Evolutionary conservation across 2,329 filamentous ascomycete species (phyloP), one percentile per base, ranked within the genome.

Genomic region (Corinectria fuckeliana): DNA sequence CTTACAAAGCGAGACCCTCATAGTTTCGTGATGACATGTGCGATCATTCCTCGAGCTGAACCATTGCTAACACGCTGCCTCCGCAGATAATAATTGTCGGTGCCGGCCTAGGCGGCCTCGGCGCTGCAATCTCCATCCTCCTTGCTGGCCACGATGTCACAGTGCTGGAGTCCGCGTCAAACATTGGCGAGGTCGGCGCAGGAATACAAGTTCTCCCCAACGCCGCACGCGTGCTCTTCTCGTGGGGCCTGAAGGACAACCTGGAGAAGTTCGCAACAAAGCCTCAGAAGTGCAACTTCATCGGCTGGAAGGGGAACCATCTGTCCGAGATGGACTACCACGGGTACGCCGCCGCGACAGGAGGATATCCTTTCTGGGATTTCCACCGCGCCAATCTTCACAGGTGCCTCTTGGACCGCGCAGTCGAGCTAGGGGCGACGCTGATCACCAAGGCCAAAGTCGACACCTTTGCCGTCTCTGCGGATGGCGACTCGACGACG

Each of bases 361-460:
- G 66, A 25, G 61, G 63, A 0, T 61, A 62, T 32, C 80, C 80
- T 0, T 80, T 81, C 60, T 77, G 79, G 64, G 78, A 82, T 51
- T 72, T 82, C n/a, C 81, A 84, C 69, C 77, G 82, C 20, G 80
- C 80, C 36, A 79, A 82, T 63, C 78, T 82, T 32, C 78, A 82
- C 62, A 69, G 68, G 25, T 77, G 78, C 18, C 70, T 83, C 10
- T 71, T 81, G 0, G 68, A 73, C 7, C 74, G 76, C 32, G 79
- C 79, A 14, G 50, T 58, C 4, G 70, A 72, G 10, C 73, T 81
- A 0, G 79, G 78, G 4, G 77, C 80, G 0, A 65, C 71, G 13
- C 69, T 77, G 5, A 69, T 76, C 4, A 72, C 71, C 14, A 55
- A 51, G 3, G 57, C 54, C 9, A 55, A 41, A 13, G 63, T 65